Evolutionary conservation across 1,284 basidiomycete genomes (phyloP), one percentile per base, ranked within the genome.

Genomic region (Cryptococcus hybrid): DNA sequence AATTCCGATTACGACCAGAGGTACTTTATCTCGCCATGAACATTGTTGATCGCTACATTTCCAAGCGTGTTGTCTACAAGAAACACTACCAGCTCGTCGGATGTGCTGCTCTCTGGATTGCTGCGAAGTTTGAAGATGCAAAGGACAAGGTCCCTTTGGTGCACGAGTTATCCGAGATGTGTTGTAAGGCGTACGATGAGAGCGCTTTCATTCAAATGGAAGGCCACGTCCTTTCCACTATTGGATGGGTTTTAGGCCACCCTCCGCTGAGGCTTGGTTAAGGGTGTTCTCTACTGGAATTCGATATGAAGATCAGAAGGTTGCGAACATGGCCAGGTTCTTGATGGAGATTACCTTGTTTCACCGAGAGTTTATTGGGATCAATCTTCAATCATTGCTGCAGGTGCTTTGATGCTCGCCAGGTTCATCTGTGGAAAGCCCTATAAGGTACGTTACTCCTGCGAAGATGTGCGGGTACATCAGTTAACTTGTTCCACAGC

Each of bases 1-100:
- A 90, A 62, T 94, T 97, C 82, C 86, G 93, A 47, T 86, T 99
- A 45, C 91, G 95, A 40, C 93, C 96, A 8, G 96, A 99, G 81
- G 99, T 96, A 1, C 85, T 99, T 59, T 99, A 97, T 80, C 89
- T 99, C 74, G 90, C 95, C 34, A 85, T 98, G 80, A 99, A 99
- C 82, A 95, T 99, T 75, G 88, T 99, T 76, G 96, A 99, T 79
- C 92, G 96, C 68, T 99, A 99, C 79, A 92, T 99, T 36, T 98
- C 96, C 53, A 92, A 94, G 68, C 90, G 96, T 47, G 89, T 99
- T 66, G 96, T 99, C 55, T 98, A 93, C 81, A 93, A 94, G 82
- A 96, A 96, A 79, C 96, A 99, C 80, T 99, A 98, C 77, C 96
- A 99, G 76, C 89, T 99, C 52, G 95, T 99, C 54, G 96, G 96